These are phyloP conservation scores for Botryotinia convoluta DNA, from an alignment of 2,329 filamentous ascomycete genomes.

Conservation along the genomic window DNA sequence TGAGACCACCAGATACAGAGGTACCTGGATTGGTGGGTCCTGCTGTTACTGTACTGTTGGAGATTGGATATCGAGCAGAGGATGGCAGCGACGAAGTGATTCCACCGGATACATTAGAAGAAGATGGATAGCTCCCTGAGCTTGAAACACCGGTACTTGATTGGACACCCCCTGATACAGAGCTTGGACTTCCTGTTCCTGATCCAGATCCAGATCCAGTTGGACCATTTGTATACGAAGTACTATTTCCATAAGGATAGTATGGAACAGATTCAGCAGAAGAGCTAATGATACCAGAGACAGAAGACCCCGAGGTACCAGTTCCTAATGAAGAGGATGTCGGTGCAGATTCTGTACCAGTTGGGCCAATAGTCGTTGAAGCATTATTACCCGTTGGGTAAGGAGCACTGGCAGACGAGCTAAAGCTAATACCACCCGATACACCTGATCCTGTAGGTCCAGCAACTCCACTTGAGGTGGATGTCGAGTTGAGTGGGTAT, in stretches of 20 bases:
- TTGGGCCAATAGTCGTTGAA: conserved; percentile 12
- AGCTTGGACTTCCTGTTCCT: background rate
- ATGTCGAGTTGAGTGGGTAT: conserved; percentile 11
- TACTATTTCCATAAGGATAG: conserved; percentile 22
- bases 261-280: conserved; percentile 8
- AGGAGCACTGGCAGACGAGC: background rate
- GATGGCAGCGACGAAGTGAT: conserved; percentile 11
- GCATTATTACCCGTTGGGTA: conserved; percentile 23
- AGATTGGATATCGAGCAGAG: conserved; percentile 22
- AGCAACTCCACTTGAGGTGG: background rate
- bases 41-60: conserved; percentile 18
- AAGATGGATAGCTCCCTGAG: background rate
- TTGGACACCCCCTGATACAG: background rate
- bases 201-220: background rate
- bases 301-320: conserved; percentile 20
- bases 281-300: conserved; percentile 19
- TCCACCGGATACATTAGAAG: conserved; percentile 3
- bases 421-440: conserved; percentile 10
- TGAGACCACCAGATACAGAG: background rate
- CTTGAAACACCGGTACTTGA: conserved; percentile 4
- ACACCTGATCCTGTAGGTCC: background rate
- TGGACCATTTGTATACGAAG: background rate
- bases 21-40: conserved; percentile 18
- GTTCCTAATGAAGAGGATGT: conserved; percentile 15
- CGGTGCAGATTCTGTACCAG: conserved; percentile 16